These are phyloP conservation scores for Tulasnella sp. DNA, from an alignment of 768 basidiomycete genomes.

Conservation along the genomic window DNA sequence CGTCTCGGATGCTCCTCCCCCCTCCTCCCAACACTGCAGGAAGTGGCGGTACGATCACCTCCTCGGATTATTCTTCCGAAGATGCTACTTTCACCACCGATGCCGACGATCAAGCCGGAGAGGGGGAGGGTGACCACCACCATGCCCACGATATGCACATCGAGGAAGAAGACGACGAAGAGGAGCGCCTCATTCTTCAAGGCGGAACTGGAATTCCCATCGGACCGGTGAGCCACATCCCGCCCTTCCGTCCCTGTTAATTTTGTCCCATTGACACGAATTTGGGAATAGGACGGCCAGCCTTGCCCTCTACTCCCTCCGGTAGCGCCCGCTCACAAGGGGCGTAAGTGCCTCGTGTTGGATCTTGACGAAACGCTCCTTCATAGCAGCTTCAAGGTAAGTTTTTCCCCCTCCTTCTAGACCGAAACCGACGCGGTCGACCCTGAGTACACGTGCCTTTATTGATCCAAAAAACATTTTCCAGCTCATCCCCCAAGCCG, in stretches of 20 bases:
- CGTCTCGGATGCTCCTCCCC: conserved; percentile 41
- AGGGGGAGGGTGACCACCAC: conserved; percentile 29
- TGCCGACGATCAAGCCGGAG: conserved; percentile 57
- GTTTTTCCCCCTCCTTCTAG: conserved; percentile 33
- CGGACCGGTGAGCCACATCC: conserved; percentile 68
- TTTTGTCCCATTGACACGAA: conserved; percentile 27
- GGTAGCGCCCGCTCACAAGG: conserved; percentile 74
- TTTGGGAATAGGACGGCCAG: conserved; percentile 69
- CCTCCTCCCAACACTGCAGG: conserved; percentile 38
- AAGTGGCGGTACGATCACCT: conserved; percentile 25
- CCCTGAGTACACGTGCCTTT: conserved; percentile 36
- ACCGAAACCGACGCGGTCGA: not conserved
- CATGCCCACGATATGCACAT: conserved; percentile 38
- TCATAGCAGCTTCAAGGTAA: conserved; percentile 97
- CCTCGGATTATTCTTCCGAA: conserved; percentile 50
- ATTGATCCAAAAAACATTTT: conserved; percentile 2
- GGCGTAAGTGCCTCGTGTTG: conserved; percentile 93
- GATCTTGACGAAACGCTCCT: conserved; percentile 97
- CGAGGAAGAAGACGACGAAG: conserved; percentile 72
- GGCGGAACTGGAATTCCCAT: conserved; percentile 96
- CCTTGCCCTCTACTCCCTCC: conserved; percentile 89
- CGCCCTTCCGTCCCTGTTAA: not conserved
- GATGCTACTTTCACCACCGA: conserved; percentile 69
- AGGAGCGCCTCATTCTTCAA: conserved; percentile 83
- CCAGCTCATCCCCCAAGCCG: conserved; percentile 90